Percentiles rank a stretch among this genome's conserved stretches.
Evolutionary conservation across 2,329 filamentous ascomycete genomes (phyloP).

Genomic region (Triangularia setosa): DNA sequence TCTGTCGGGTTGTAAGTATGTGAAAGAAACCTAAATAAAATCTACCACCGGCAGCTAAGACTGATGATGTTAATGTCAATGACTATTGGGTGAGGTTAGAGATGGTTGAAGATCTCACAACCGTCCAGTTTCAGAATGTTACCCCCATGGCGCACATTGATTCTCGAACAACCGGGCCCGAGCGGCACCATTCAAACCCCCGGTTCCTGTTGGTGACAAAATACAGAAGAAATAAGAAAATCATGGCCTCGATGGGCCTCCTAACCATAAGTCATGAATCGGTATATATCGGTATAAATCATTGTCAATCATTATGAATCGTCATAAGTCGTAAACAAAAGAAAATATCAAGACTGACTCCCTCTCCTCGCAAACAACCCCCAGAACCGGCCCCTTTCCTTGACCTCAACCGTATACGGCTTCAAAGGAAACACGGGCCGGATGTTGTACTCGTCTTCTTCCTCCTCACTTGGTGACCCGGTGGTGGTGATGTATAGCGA

Average conservation of each 20-base stretch:
- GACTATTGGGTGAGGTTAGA: not conserved
- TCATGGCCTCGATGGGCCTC: not conserved
- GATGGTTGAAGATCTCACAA: not conserved
- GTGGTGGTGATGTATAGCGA: slow-evolving; percentile 10
- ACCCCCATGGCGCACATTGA: not conserved
- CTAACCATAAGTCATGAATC: not conserved
- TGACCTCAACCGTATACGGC: slow-evolving; percentile 28
- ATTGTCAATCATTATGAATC: not conserved
- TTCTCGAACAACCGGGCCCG: too few relatives aligned
- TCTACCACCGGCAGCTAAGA: too few relatives aligned
- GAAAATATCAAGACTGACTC: slow-evolving; percentile 31
- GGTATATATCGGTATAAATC: not conserved
- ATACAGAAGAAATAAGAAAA: not conserved
- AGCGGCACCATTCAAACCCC: not conserved
- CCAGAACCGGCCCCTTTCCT: slow-evolving; percentile 27
- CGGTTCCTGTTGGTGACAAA: not conserved
- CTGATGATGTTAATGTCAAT: not conserved
- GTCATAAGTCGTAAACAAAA: slow-evolving; percentile 13
- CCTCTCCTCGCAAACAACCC: slow-evolving; percentile 27
- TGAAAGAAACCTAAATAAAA: not conserved
- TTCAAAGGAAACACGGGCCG: slow-evolving; percentile 32
- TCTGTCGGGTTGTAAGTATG: too few relatives aligned
- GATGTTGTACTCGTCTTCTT: slow-evolving; percentile 28
- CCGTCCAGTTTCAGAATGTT: not conserved
- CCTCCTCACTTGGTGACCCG: slow-evolving; percentile 7